phyloP scores from a whole-genome alignment of 108 stramenopile genomes.

The Seminavis robusta region DNA sequence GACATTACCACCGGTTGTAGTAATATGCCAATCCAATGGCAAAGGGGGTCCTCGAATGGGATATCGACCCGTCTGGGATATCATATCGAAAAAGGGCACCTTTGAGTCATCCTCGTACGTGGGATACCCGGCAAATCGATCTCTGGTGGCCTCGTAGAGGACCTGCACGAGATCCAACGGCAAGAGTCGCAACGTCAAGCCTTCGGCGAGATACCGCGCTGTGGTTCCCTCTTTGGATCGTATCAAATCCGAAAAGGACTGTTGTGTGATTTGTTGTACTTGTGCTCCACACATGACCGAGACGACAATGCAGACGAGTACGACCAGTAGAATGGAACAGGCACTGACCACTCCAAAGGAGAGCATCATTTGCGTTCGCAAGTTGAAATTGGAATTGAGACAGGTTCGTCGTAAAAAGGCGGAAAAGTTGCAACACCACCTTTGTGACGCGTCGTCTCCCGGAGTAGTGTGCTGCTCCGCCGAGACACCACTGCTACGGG shows the following conservation, averaged over 20 bases:
- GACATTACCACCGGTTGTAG: background rate
- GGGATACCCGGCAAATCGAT: slow-evolving; percentile 57
- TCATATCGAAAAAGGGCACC: slow-evolving; percentile 45
- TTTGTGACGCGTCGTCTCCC: no score
- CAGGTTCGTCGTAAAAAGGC: no score
- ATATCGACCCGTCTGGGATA: slow-evolving; percentile 23
- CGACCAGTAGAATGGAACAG: slow-evolving; percentile 27
- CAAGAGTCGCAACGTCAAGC: slow-evolving; percentile 12
- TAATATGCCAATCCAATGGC: slow-evolving; percentile 48
- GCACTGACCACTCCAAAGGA: slow-evolving; percentile 36
- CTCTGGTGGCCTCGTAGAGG: slow-evolving; percentile 32
- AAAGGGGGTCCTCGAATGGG: slow-evolving; percentile 30
- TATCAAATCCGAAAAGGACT: slow-evolving; percentile 18
- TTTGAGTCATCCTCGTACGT: slow-evolving; percentile 18
- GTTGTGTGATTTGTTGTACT: slow-evolving; percentile 20
- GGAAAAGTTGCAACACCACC: no score
- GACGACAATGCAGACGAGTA: slow-evolving; percentile 20
- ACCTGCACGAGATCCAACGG: no score
- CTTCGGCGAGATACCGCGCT: no score
- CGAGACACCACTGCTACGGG: no score
- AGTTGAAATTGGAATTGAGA: slow-evolving; percentile 36
- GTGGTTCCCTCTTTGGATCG: no score
- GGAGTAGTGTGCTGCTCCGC: no score
- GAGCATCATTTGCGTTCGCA: slow-evolving; percentile 43
- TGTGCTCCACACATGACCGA: slow-evolving; percentile 19